phyloP scores from a whole-genome alignment of 768 basidiomycete genomes.

The Mycena haematopus region DNA sequence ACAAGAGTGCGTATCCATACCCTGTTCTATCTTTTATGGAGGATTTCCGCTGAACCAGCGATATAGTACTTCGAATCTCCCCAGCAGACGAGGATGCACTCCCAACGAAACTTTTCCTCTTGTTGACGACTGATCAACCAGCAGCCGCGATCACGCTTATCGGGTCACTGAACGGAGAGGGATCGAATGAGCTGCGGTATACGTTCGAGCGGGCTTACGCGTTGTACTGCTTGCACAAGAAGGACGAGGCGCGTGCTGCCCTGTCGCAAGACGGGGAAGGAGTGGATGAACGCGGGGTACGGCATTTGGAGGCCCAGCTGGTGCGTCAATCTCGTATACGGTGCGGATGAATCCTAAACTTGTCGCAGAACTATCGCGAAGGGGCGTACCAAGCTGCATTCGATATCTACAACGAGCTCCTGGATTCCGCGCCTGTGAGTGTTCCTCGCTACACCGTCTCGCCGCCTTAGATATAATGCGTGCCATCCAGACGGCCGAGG shows the following conservation, averaged over 20 bases:
- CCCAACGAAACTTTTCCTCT: slow-evolving; percentile 85
- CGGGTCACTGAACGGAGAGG: slow-evolving; percentile 38
- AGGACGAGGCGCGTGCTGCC: slow-evolving; percentile 66
- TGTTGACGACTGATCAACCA: slow-evolving; percentile 89
- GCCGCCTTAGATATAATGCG: neutral
- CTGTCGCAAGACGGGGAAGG: slow-evolving; percentile 43
- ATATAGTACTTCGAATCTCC: slow-evolving; percentile 71
- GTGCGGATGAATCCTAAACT: neutral
- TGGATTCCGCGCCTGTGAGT: slow-evolving; percentile 80
- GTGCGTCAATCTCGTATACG: slow-evolving; percentile 50
- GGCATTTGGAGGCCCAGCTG: slow-evolving; percentile 88
- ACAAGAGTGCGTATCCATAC: slow-evolving; percentile 70
- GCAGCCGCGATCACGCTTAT: slow-evolving; percentile 69
- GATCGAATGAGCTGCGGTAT: slow-evolving; percentile 33
- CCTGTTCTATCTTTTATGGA: slow-evolving; percentile 2
- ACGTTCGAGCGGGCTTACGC: slow-evolving; percentile 82
- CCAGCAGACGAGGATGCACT: slow-evolving; percentile 74
- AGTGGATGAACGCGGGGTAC: slow-evolving; percentile 64
- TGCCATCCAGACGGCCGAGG: slow-evolving; percentile 72
- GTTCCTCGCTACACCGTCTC: neutral
- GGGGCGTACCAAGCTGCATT: slow-evolving; percentile 77
- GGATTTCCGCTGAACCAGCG: neutral
- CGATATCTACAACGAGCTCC: slow-evolving; percentile 80
- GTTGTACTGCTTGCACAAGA: slow-evolving; percentile 82
- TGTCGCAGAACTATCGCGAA: slow-evolving; percentile 72